phyloP scores from a whole-genome alignment of 2,329 filamentous ascomycete genomes.

The Calonectria leucothoes region DNA sequence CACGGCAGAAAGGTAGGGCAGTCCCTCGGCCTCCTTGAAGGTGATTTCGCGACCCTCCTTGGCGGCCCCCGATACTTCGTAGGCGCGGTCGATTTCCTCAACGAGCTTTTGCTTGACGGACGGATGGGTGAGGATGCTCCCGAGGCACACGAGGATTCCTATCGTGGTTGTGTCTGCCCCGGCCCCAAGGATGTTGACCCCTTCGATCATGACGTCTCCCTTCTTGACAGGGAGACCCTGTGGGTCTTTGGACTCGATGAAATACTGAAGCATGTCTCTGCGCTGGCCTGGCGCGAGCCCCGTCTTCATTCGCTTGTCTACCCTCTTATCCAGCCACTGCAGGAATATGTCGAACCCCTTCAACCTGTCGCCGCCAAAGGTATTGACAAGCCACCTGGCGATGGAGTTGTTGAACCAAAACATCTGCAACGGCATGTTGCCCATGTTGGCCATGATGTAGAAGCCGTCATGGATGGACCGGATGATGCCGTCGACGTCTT shows the following conservation, averaged over 20 bases:
- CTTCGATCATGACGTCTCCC: conserved; percentile 26
- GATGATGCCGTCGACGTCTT: conserved; percentile 22
- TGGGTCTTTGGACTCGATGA: conserved; percentile 21
- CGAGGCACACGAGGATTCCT: conserved; percentile 21
- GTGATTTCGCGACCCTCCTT: conserved; percentile 15
- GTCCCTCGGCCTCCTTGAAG: conserved; percentile 21
- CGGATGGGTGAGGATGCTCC: neutral
- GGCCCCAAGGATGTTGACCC: conserved; percentile 24
- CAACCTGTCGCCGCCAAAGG: conserved; percentile 4
- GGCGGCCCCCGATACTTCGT: neutral
- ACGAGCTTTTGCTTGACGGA: neutral
- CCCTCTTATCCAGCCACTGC: conserved; percentile 12
- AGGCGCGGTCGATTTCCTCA: conserved; percentile 16
- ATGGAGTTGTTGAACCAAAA: conserved; percentile 23
- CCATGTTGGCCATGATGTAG: conserved; percentile 28
- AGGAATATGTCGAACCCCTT: conserved; percentile 24
- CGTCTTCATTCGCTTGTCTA: conserved; percentile 13
- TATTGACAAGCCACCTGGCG: neutral
- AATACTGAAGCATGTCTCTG: conserved; percentile 21
- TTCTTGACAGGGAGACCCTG: conserved; percentile 3
- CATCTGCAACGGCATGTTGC: conserved; percentile 22
- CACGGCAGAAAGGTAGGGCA: conserved; percentile 22
- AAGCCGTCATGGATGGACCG: conserved; percentile 27
- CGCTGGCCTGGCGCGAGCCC: neutral
- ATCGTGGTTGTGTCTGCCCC: conserved; percentile 26